Conservation (phyloP, 176 grass and related monocot genomes). For the Juncus effusus region DNA sequence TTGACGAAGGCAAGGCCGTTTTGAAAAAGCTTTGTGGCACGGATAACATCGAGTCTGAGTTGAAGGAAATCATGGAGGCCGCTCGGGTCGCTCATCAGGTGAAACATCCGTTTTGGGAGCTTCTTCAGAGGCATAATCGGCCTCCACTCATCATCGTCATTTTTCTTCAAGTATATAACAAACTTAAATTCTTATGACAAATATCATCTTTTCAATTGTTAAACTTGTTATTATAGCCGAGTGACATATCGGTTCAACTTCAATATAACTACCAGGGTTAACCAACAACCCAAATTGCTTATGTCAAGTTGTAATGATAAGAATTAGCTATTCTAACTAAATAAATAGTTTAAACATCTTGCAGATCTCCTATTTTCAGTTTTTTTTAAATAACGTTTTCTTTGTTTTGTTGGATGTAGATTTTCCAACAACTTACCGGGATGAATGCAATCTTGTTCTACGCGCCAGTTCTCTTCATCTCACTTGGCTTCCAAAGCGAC, state of each 20-base stretch:
- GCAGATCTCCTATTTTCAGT: too few relatives aligned
- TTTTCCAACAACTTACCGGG: conserved; percentile 92
- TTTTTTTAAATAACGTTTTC: neutral
- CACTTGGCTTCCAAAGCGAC: conserved; percentile 72
- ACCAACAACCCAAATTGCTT: too few relatives aligned
- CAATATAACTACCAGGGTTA: too few relatives aligned
- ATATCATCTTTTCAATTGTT: neutral
- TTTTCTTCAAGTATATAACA: conserved; percentile 49
- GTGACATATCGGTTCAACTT: too few relatives aligned
- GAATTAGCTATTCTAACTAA: too few relatives aligned
- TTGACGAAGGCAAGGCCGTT: conserved; percentile 74
- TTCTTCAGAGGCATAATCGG: conserved; percentile 58
- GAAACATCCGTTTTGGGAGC: conserved; percentile 84
- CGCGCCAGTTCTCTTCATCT: conserved; percentile 87
- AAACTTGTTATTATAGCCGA: conserved; percentile 11
- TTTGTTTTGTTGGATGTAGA: conserved; percentile 33
- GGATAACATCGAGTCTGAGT: conserved; percentile 70
- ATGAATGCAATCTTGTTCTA: conserved; percentile 99
- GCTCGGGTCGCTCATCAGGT: conserved; percentile 65
- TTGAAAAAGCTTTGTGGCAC: conserved; percentile 67
- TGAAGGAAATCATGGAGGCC: conserved; percentile 80
- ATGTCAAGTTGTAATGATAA: too few relatives aligned
- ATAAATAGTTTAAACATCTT: too few relatives aligned
- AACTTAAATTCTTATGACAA: neutral
- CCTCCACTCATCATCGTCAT: conserved; percentile 79